These are phyloP conservation scores for Haberlea rhodopensis DNA, from an alignment of 257 asterid species.

Conservation along the genomic window DNA sequence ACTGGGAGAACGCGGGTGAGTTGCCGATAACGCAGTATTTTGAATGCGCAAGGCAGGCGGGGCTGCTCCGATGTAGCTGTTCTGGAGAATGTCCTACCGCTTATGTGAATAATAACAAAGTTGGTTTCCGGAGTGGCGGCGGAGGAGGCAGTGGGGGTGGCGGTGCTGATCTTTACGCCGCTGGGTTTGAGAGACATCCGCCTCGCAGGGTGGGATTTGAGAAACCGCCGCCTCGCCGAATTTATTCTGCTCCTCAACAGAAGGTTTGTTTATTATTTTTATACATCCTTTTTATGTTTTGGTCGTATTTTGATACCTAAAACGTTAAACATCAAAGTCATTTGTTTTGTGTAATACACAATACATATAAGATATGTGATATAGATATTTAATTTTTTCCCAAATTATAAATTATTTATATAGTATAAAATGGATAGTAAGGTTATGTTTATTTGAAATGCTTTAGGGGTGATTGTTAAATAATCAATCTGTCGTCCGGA, in stretches of 20 bases:
- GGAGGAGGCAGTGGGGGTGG: constrained; percentile 13
- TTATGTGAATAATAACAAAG: constrained; percentile 8
- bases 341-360: too few relatives aligned
- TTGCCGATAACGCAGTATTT: constrained; percentile 74
- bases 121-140: constrained; percentile 14
- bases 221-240: constrained; percentile 39
- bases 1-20: constrained; percentile 68
- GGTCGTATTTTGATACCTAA: too few relatives aligned
- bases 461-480: too few relatives aligned
- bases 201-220: constrained; percentile 30
- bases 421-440: too few relatives aligned
- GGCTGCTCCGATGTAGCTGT: constrained; percentile 48
- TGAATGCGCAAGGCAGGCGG: constrained; percentile 80
- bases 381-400: too few relatives aligned
- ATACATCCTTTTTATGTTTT: not conserved
- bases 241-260: constrained; percentile 34
- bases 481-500: too few relatives aligned
- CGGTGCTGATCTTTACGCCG: constrained; percentile 29
- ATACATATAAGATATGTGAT: too few relatives aligned
- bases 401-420: too few relatives aligned
- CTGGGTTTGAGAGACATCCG: constrained; percentile 37
- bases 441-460: too few relatives aligned
- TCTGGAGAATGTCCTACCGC: constrained; percentile 33
- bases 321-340: too few relatives aligned
- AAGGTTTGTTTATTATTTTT: constrained; percentile 30